Base-by-base conservation (phyloP, 805 yeast species). In the Metschnikowia proteae region DNA sequence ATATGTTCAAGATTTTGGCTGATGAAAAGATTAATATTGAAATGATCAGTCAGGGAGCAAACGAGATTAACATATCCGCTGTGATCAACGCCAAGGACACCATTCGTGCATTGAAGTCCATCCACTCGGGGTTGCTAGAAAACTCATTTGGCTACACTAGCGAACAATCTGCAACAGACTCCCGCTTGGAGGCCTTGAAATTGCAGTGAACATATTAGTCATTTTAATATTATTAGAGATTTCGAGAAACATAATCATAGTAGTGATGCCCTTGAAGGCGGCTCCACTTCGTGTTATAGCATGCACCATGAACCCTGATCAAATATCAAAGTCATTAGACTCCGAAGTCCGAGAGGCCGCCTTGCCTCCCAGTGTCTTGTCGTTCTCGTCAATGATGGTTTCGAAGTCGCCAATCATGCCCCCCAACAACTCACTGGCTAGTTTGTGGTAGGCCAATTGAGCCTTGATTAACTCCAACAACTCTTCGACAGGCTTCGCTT, bases 11-110 rank as follows among this genome's bases (percentile, higher is more conserved):
- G 59, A 88, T 95, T 1, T 74, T 94, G 57, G 97, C 98, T 6
- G 91, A 88, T 62, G 95, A 92, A 60, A 80, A 81, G 40, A 86
- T 94, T 63, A 94, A 94, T 70, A 89, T 94, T 59, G 99, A 94
- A 69, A 94, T 94, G 99, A 94, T 94, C 69, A 81, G 90, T 49
- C 99, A 94, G 76, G 99, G 99, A 60, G 97, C 98, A 17, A 92
- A 92, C 62, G 99, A 94, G 70, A 94, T 94, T 62, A 94, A 94
- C 66, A 94, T 94, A 46, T 87, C 96, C 31, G 95, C 97, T 55
- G 99, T 94, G 46, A 89, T 94, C 53, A 87, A 86, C 55, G 89
- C 87, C 56, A 71, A 73, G 48, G 94, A 94, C 62, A 83, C 95
- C 10, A 70, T 88, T 29, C 86, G 87, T 65, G 98, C 98, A 3